A percentile compares a stretch with the other conserved stretches of the same genome.
phyloP scores from a whole-genome alignment of 176 grass and related monocot genomes.

The Oryza officinalis region DNA sequence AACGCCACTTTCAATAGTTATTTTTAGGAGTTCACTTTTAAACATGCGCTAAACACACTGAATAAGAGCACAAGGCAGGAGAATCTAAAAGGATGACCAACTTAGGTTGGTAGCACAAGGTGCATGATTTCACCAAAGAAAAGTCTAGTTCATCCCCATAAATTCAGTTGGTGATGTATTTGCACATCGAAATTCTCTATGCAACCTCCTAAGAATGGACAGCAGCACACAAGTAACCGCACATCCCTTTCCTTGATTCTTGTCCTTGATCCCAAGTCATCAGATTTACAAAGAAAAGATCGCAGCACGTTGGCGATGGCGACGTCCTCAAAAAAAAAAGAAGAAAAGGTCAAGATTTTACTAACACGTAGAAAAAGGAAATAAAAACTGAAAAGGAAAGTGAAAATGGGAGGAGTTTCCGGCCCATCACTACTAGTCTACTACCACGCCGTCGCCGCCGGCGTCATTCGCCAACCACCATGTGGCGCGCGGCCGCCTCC shows the following conservation, averaged over 20 bases:
- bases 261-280: not conserved
- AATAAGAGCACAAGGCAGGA: no score
- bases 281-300: not conserved
- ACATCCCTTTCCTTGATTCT: not conserved
- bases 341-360: not conserved
- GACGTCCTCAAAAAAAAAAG: no score
- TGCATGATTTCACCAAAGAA: no score
- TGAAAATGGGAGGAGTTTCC: not conserved
- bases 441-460: not conserved
- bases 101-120: no score
- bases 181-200: no score
- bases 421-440: not conserved
- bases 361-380: not conserved
- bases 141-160: no score
- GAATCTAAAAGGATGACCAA: no score
- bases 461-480: not conserved
- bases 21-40: no score
- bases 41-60: no score
- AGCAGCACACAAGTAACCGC: not conserved
- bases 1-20: no score
- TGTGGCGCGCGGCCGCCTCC: constrained; percentile 2
- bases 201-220: not conserved
- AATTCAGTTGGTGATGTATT: no score
- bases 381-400: not conserved
- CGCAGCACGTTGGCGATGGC: no score